Evolutionary conservation across 139 green algal genomes (phyloP), one percentile per base, ranked within the genome.

Genomic region (Closterium sp.): DNA sequence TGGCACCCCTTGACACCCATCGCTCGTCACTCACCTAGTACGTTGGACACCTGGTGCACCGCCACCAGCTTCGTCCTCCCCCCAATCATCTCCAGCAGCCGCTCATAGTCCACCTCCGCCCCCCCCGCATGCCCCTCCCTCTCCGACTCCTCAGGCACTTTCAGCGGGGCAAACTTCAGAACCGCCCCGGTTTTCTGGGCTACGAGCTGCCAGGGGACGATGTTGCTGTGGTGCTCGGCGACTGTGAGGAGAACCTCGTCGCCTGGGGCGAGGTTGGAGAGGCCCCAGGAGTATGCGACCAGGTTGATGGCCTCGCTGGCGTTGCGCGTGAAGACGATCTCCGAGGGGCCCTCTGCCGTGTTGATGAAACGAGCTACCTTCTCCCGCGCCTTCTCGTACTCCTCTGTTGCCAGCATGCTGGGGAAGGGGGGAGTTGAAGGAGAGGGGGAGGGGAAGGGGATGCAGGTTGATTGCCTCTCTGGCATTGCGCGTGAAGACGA

Each of bases 131-230:
- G 94, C n/a, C 96, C 33, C 83, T 86, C 83, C 83, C 30, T 33
- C 30, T 33, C 83, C 16, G 34, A 32, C 38, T 93, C 30, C 76
- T 90, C 83, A 2, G 91, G 84, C 33, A 33, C 85, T 43, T 90
- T 84, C 66, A 92, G 84, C 76, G 30, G 32, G 36, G 93, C 96
- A 91, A 96, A 95, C 83, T 94, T 95, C 43, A 99, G 90, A 55
- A 96, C 92, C 10, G 96, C 96, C n/a, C 98, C 97, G 30, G 96
- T 99, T 12, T 94, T 94, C 91, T 97, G 64, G 23, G 83, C 23
- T 96, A 96, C 88, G 69, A 99, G 84, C 96, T 99, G 98, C 98
- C 98, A 99, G 7, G 98, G 98, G 36, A 99, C 98, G 35, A 99
- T 89, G 94, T 99, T 99, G 96, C 95, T 97, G 95, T 99, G 98